Evolutionary conservation across 1,139 yeast species (phyloP).

Genomic region (Scheffersomyces titani): DNA sequence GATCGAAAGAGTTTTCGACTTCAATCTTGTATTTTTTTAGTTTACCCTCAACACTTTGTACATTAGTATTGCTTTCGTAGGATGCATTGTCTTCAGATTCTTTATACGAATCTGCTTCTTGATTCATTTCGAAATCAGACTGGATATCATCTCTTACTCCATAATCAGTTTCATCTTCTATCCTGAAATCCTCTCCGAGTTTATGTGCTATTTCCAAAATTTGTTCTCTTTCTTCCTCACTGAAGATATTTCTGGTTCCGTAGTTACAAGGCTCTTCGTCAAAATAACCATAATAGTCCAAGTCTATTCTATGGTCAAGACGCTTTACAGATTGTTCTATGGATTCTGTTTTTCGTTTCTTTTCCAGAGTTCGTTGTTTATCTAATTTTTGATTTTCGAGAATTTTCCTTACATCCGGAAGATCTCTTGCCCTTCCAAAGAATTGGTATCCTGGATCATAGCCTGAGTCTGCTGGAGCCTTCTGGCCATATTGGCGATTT

Average conservation of each 20-base stretch:
- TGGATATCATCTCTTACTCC: not conserved
- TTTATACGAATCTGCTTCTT: not conserved
- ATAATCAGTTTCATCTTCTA: not conserved
- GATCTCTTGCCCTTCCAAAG: constrained; percentile 81
- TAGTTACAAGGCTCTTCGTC: constrained; percentile 22
- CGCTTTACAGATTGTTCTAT: constrained; percentile 20
- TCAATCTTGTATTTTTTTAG: not conserved
- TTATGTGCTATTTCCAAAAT: not conserved
- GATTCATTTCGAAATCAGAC: not conserved
- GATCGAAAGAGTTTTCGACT: constrained; percentile 5
- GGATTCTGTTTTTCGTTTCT: constrained; percentile 6
- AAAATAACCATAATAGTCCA: constrained; percentile 48
- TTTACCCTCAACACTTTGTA: constrained; percentile 3
- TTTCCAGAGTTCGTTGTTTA: constrained; percentile 10
- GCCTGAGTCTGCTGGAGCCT: not conserved
- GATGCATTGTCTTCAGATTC: not conserved
- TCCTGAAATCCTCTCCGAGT: not conserved
- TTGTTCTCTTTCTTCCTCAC: not conserved
- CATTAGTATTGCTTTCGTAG: not conserved
- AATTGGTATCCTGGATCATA: constrained; percentile 56
- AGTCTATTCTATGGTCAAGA: constrained; percentile 17
- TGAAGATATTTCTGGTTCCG: not conserved
- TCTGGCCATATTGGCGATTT: not conserved
- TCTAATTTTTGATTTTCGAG: constrained; percentile 33
- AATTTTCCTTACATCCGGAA: constrained; percentile 70